phyloP scores from a whole-genome alignment of 306 rosid genomes.

The Acacia crassicarpa region DNA sequence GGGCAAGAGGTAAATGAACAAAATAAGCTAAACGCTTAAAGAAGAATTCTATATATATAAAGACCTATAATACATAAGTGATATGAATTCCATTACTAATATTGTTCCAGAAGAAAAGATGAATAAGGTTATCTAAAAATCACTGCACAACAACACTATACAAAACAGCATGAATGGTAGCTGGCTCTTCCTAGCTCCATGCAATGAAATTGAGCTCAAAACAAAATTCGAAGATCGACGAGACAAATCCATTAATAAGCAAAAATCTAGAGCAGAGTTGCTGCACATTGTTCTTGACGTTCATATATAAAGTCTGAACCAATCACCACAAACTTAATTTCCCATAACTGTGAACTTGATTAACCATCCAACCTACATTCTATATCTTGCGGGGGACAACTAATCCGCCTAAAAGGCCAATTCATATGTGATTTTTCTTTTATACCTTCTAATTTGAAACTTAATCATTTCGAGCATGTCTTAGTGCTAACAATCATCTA shows the following conservation, averaged over 20 bases:
- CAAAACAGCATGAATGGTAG: background rate
- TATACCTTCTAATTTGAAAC: background rate
- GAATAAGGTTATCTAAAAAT: background rate
- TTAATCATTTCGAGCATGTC: background rate
- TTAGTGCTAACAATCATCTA: background rate
- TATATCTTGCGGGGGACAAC: background rate
- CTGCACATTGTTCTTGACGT: background rate
- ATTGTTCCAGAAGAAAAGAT: background rate
- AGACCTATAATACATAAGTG: background rate
- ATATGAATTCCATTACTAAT: background rate
- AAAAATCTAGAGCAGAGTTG: slow-evolving; percentile 11
- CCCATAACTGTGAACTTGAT: slow-evolving; percentile 16
- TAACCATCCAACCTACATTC: background rate
- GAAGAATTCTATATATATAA: background rate
- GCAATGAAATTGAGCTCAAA: background rate
- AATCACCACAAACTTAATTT: slow-evolving; percentile 2
- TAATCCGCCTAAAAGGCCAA: background rate
- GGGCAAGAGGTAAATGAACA: background rate
- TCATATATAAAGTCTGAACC: slow-evolving; percentile 15
- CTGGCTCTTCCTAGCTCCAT: background rate
- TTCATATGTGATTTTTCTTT: background rate
- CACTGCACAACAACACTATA: background rate
- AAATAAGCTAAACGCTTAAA: background rate
- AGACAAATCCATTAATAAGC: slow-evolving; percentile 15
- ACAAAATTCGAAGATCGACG: background rate